Percentiles rank a stretch among this genome's conserved stretches.
Conservation (phyloP, 306 rosid species). For the Calophaca sinica region DNA sequence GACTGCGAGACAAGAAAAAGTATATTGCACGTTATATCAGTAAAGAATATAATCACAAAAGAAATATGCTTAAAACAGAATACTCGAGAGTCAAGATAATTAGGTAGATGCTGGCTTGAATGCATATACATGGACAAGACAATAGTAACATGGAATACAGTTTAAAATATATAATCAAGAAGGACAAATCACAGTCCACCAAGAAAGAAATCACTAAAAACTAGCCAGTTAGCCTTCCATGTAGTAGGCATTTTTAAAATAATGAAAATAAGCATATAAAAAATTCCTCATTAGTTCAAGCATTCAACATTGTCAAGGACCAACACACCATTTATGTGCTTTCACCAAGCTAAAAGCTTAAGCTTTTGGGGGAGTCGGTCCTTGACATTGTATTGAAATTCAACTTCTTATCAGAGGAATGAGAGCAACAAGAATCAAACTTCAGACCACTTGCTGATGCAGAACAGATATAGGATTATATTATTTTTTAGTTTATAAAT, state of each 20-base stretch:
- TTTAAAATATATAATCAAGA: slow-evolving; percentile 29
- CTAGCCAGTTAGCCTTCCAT: slow-evolving; percentile 3
- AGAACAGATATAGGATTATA: too few relatives aligned
- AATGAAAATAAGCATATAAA: slow-evolving; percentile 23
- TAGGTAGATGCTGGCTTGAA: slow-evolving; percentile 33
- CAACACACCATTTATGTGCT: not conserved
- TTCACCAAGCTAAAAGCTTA: not conserved
- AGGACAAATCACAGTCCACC: slow-evolving; percentile 26
- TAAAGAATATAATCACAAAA: slow-evolving; percentile 26
- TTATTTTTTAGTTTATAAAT: too few relatives aligned
- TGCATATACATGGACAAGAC: slow-evolving; percentile 24
- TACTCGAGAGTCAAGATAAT: slow-evolving; percentile 25
- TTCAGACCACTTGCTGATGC: too few relatives aligned
- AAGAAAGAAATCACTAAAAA: not conserved
- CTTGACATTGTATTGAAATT: slow-evolving; percentile 17
- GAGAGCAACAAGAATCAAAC: not conserved
- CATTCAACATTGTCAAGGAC: slow-evolving; percentile 25
- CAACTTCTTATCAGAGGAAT: not conserved
- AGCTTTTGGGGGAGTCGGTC: not conserved
- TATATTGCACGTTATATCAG: slow-evolving; percentile 34
- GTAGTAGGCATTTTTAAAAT: not conserved
- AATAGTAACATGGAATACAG: not conserved
- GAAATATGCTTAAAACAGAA: slow-evolving; percentile 17
- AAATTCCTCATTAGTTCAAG: not conserved
- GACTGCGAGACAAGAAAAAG: slow-evolving; percentile 61